Evolutionary conservation across 495 filamentous ascomycete species (phyloP), one percentile per base, ranked within the genome.

Genomic region (Hypomontagnella monticulosa): DNA sequence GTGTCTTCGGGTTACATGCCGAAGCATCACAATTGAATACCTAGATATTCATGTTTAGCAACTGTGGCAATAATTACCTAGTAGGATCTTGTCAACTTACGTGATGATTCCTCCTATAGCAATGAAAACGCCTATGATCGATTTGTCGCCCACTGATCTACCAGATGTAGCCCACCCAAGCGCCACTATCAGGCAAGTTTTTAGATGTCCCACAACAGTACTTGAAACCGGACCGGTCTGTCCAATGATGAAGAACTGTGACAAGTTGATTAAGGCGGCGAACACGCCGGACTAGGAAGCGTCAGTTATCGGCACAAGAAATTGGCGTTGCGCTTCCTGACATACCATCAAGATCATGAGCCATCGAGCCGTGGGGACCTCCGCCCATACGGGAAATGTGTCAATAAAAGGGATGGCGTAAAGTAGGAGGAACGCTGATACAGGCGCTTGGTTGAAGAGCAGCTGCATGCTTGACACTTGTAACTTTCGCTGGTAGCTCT

Each of bases 161-260:
- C 85, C 83, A 40, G 79, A 82, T 5, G 71, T 73, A 37, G 81
- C 73, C 85, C 85, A 88, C 0, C 85, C 85, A 15, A 88, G 64
- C 42, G 80, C 77, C 12, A 88, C 84, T 71, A 87, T 87, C 9
- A 80, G 80, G 56, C 84, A 87, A 0, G 85, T 88, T 69, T 87
- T 87, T 11, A 85, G 75, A 69, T 92, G 89, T 0, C 89, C 89
- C 3, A 92, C 85, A 9, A 92, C 88, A 0, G 89, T 91, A 55
- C 87, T 89, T 18, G 85, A 87, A 6, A 91, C 87, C 4, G 89
- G 84, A 0, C 89, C 89, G 1, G 88, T 86, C 40, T 84, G 84
- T 19, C 85, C 88, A 36, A 92, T 86, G 64, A 92, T 91, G 69
- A 89, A 89, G 68, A 92, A 92, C 67, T 91, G 88, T 6, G 86